Evolutionary conservation across 768 basidiomycete genomes (phyloP), one percentile per base, ranked within the genome.

Genomic region (Trametes meyenii): DNA sequence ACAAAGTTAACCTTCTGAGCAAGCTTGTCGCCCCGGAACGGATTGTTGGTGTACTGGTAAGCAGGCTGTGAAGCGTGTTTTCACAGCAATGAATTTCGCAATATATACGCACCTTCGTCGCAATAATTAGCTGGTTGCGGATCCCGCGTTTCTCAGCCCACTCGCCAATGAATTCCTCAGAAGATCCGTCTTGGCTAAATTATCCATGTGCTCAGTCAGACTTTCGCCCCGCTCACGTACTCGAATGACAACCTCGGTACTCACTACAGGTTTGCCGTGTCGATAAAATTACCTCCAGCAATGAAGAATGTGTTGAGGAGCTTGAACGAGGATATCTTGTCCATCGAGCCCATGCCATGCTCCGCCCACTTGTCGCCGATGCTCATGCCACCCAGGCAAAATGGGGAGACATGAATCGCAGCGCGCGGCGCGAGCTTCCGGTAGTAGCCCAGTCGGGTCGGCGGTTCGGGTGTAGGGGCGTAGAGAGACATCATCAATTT

Each of bases 241-340:
- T 8, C 5, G 56, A 53, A 26, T 61, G 26, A 5, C 44, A 33
- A 13, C 51, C 33, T 40, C 56, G 61, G 23, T 69, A 66, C 57
- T 63, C 64, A 50, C n/a, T n/a, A n/a, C n/a, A n/a, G n/a, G n/a
- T 78, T 82, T 5, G 81, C 76, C 3, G 81, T 81, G 26, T 81
- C 78, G 59, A 83, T 76, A 57, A 76, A 77, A 69, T 82, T 80
- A 4, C 82, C 82, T 3, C 83, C 82, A 0, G 73, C 73, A 3
- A 80, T 74, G 36, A 67, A 75, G 62, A 64, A 81, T 2, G 75
- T 74, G 48, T 84, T 80, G 8, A 84, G 73, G 6, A 83, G 70
- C 68, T 78, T n/a, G n/a, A n/a, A n/a, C n/a, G n/a, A n/a, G n/a
- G n/a, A n/a, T n/a, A n/a, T n/a, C n/a, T n/a, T n/a, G n/a, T n/a